A percentile compares a stretch with the other conserved stretches of the same genome.
Evolutionary conservation across 768 basidiomycete genomes (phyloP).

Genomic region (Daedaleopsis sinensis): DNA sequence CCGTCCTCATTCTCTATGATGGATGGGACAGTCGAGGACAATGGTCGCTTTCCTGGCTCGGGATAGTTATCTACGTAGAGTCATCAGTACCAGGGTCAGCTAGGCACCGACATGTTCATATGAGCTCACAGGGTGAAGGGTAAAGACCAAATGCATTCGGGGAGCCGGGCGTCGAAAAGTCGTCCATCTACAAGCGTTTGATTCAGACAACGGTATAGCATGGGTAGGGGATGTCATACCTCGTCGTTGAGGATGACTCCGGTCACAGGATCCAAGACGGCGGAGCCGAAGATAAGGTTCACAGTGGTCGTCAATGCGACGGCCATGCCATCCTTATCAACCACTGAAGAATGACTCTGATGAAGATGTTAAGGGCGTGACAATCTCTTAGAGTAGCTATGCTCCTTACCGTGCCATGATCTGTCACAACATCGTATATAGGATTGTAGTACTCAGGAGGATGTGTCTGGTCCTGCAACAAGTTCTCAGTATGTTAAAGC

Average conservation of each 20-base stretch:
- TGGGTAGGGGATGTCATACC: constrained; percentile 34
- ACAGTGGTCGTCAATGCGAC: constrained; percentile 88
- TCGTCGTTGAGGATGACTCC: constrained; percentile 92
- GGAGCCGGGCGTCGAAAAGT: constrained; percentile 86
- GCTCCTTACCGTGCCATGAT: constrained; percentile 83
- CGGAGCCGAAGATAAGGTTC: constrained; percentile 88
- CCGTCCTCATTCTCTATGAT: constrained; percentile 82
- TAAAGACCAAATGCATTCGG: constrained; percentile 83
- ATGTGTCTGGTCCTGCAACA: constrained; percentile 75
- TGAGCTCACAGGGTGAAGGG: constrained; percentile 74
- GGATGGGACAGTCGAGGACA: constrained; percentile 83
- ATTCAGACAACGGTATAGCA: not conserved
- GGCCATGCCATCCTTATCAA: constrained; percentile 87
- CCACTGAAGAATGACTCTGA: constrained; percentile 82
- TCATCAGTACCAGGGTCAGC: not conserved
- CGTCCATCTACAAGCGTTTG: constrained; percentile 65
- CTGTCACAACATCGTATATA: constrained; percentile 70
- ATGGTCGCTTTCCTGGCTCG: constrained; percentile 81
- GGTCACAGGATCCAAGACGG: constrained; percentile 83
- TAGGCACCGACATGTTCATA: not conserved
- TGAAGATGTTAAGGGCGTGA: not conserved
- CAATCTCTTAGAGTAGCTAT: not conserved
- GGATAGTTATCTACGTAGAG: constrained; percentile 78
- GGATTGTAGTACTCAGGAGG: constrained; percentile 82
- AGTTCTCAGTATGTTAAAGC: not conserved